phyloP scores from a whole-genome alignment of 495 filamentous ascomycete species.

The Aspergillus avenaceus region DNA sequence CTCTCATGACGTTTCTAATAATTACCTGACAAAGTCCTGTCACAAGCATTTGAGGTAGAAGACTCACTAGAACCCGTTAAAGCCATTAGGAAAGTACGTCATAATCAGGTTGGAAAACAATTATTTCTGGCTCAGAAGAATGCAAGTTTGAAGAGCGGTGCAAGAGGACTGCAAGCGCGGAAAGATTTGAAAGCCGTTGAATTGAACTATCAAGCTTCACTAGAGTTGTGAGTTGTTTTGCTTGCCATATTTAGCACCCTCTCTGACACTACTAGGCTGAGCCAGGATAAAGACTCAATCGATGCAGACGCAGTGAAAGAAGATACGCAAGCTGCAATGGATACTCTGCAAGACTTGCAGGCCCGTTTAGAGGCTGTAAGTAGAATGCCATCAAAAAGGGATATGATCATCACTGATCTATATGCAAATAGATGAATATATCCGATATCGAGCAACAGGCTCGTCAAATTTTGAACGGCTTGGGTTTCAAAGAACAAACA shows the following conservation, averaged over 20 bases:
- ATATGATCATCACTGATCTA: not conserved
- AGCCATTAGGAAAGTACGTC: constrained; percentile 54
- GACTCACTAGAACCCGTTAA: constrained; percentile 54
- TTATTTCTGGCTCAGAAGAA: constrained; percentile 67
- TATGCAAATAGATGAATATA: constrained; percentile 31
- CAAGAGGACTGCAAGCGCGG: constrained; percentile 65
- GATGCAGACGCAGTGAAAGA: constrained; percentile 47
- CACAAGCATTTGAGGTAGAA: constrained; percentile 39
- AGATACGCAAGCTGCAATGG: constrained; percentile 60
- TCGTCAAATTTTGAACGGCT: constrained; percentile 58
- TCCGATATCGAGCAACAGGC: constrained; percentile 54
- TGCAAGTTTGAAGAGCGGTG: constrained; percentile 66
- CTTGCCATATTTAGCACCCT: not conserved
- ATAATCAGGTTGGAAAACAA: constrained; percentile 55
- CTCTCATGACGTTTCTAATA: not conserved
- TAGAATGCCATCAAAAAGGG: not conserved
- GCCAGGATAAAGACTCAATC: constrained; percentile 51
- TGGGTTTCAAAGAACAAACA: constrained; percentile 65
- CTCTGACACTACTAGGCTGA: constrained; percentile 36
- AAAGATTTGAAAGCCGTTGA: constrained; percentile 66
- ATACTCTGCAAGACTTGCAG: constrained; percentile 60
- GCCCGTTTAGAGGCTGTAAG: constrained; percentile 47
- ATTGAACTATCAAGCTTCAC: constrained; percentile 52
- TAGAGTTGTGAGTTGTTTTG: constrained; percentile 38
- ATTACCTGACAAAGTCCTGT: constrained; percentile 26